phyloP scores from a whole-genome alignment of 192 early-diverging fungal species.

The Spizellomyces punctatus region DNA sequence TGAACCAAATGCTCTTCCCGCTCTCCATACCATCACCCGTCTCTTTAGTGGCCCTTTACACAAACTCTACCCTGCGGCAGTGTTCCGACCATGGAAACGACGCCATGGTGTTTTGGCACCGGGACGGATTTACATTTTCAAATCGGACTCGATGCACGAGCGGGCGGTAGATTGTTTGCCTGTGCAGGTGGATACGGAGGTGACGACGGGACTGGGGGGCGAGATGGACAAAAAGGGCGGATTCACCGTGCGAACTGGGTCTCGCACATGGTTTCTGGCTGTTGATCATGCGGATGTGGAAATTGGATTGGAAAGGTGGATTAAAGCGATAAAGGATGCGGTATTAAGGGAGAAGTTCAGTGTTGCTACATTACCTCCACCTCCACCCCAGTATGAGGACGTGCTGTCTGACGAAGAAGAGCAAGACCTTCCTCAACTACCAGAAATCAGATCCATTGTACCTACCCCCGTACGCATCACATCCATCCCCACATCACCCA shows the following conservation, averaged over 20 bases:
- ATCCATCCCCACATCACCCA: too few relatives aligned
- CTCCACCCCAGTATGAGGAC: not conserved
- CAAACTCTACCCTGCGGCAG: not conserved
- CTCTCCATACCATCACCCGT: not conserved
- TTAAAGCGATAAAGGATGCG: not conserved
- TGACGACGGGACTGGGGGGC: not conserved
- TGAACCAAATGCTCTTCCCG: not conserved
- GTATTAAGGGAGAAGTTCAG: not conserved
- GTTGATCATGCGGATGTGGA: not conserved
- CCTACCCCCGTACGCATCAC: too few relatives aligned
- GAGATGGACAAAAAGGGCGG: not conserved
- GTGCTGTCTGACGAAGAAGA: too few relatives aligned
- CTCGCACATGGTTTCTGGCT: not conserved
- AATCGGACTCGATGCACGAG: not conserved
- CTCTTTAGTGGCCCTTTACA: not conserved
- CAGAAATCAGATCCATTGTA: too few relatives aligned
- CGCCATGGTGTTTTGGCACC: not conserved
- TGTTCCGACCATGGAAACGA: not conserved
- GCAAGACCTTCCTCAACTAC: too few relatives aligned
- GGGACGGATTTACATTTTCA: not conserved
- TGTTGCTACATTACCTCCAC: not conserved
- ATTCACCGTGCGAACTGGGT: not conserved
- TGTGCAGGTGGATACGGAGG: not conserved
- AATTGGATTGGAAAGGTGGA: not conserved
- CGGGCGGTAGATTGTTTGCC: not conserved